Base-by-base conservation (phyloP, 1,284 basidiomycete species). In the Malassezia pachydermatis region DNA sequence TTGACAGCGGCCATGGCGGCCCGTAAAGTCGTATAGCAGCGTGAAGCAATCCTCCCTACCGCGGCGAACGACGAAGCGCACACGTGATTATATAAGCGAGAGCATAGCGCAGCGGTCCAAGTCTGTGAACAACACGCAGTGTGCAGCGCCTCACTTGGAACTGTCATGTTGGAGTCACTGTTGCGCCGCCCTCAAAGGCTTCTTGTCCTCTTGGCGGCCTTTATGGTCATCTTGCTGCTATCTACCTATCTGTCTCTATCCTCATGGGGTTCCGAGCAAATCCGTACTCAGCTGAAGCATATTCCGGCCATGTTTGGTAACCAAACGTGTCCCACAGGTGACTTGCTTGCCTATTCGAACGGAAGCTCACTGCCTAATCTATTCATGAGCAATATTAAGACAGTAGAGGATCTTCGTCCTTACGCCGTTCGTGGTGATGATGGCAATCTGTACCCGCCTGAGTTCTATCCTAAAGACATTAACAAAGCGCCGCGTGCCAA, bases 401-500 rank as follows among this genome's bases (percentile, higher is more conserved):
- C 62, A 16, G 48, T 64, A 17, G 63, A 67, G 11, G 63, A 70
- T 30, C 50, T 70, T 13, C 41, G 58, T 11, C 57, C 59, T 35
- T 63, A 57, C 54, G 65, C 62, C 2, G 49, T 58, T 17, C 46
- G 53, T 23, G 67, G 65, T 8, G 53, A 58, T 28, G 65, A 70
- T 41, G 63, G 63, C 39, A 67, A 68, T 48, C 50, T 64, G 33
- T 70, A 67, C 29, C 67, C 67, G 28, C 67, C 67, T 5, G 41
- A 47, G 25, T 70, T 63, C 36, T 41, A 66, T 9, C 67, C 67
- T 10, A 54, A 57, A 29, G 58, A 59, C 49, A 59, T 59, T 33
- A 65, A 65, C 41, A 55, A 58, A 35, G 55, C 48, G 33, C 66
- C 61, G 11, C 63, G 66, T 20, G 64, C 66, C n/a, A 71, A 71